Evolutionary conservation across 2,329 filamentous ascomycete genomes (phyloP).

Genomic region (Eutypa lata): DNA sequence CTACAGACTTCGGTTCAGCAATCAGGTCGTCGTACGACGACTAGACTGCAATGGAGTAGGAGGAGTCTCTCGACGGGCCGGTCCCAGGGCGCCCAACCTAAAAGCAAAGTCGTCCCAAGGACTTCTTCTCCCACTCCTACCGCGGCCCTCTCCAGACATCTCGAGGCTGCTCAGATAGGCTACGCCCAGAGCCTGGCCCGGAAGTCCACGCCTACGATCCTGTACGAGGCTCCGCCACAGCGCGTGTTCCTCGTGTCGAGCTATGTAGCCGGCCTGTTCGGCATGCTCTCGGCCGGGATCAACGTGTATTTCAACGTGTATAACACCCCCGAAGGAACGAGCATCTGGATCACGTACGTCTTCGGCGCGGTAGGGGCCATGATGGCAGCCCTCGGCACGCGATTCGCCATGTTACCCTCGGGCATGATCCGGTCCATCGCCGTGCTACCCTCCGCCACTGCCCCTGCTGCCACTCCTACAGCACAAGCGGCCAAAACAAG

Average conservation of each 20-base stretch:
- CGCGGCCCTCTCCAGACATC: no score
- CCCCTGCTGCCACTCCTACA: constrained; percentile 8
- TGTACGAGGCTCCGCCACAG: constrained; percentile 66
- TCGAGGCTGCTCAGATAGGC: no score
- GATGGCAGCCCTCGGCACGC: constrained; percentile 58
- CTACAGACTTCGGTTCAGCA: constrained; percentile 9
- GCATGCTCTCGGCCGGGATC: constrained; percentile 47
- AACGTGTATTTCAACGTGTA: constrained; percentile 49
- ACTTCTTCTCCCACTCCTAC: no score
- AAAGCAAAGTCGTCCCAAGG: constrained; percentile 2
- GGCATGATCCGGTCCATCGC: constrained; percentile 57
- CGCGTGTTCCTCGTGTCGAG: constrained; percentile 59
- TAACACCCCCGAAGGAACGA: constrained; percentile 48
- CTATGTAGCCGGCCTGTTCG: constrained; percentile 53
- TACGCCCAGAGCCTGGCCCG: constrained; percentile 55
- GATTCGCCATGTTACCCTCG: constrained; percentile 55
- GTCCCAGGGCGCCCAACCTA: neutral
- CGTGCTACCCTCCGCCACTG: constrained; percentile 40
- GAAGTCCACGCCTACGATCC: constrained; percentile 51
- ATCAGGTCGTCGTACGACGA: neutral
- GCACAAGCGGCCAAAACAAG: neutral
- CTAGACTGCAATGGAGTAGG: neutral
- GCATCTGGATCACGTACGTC: constrained; percentile 54
- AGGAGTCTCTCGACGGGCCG: neutral
- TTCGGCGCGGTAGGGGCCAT: constrained; percentile 57